Evolutionary conservation across 306 rosid genomes (phyloP), one percentile per base, ranked within the genome.

Genomic region (Cercis canadensis): DNA sequence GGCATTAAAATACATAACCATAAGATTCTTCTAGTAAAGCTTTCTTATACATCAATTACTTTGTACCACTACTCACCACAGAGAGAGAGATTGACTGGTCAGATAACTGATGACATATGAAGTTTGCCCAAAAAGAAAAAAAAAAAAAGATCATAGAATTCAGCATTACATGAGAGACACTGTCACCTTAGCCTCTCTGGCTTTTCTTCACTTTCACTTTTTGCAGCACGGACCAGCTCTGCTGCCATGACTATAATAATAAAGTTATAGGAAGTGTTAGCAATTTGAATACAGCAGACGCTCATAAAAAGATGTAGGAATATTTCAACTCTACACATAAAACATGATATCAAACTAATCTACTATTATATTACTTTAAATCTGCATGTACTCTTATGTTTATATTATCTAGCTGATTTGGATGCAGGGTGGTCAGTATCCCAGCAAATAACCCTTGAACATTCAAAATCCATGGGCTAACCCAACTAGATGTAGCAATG

Each of bases 201-300:
- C 75, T 79, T 83, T 7, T 78, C 80, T 62, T 85, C 57, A 68
- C 60, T 67, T 87, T 90, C 97, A 67, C 52, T 82, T 78, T 85
- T 83, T 47, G 89, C 93, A 21, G 75, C 75, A 50, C 90, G 92
- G 41, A 93, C 90, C 39, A 93, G 84, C 82, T 90, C 98, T 52
- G 96, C 97, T 56, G 96, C 98, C 97, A 93, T 93, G 75, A 93
- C 98, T 93, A 76, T 15, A 62, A 79, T 15, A 62, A 79, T 52
- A 50, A 72, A 74, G 57, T 59, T 46, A 17, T 11, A 51, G 71
- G 15, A 67, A 81, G 69, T 54, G 29, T 75, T 39, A 68, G 65
- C 13, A 59, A 29, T 39, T 51, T 34, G 61, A 65, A 55, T 49
- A n/a, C 19, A n/a, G n/a, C 3, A 46, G 57, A 13, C 13, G n/a